Evolutionary conservation across 306 rosid genomes (phyloP).

Genomic region (Lathyrus aphaca): DNA sequence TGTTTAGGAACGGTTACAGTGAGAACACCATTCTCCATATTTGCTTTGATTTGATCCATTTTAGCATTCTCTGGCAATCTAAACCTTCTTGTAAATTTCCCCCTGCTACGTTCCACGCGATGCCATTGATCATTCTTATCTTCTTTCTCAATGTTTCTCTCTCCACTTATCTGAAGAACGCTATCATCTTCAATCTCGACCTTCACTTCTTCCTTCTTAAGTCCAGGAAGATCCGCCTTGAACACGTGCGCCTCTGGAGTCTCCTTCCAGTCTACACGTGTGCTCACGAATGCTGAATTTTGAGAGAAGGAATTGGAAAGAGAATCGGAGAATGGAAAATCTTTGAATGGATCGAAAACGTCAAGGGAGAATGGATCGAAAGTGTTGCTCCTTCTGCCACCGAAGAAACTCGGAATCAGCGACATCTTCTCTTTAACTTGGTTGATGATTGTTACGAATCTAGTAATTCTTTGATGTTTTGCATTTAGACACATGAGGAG

Average conservation of each 20-base stretch:
- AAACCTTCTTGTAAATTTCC: too few relatives aligned
- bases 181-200: not conserved
- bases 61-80: not conserved
- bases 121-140: not conserved
- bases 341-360: not conserved
- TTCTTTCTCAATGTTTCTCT: not conserved
- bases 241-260: not conserved
- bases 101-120: not conserved
- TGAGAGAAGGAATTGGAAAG: not conserved
- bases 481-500: too few relatives aligned
- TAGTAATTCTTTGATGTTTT: too few relatives aligned
- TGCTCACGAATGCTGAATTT: not conserved
- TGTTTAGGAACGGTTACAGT: not conserved
- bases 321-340: not conserved
- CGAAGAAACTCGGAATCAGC: not conserved
- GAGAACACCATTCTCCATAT: not conserved
- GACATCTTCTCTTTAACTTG: not conserved
- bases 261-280: conserved; percentile 4
- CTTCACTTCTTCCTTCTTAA: not conserved
- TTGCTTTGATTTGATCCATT: not conserved
- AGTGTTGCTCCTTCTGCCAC: not conserved
- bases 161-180: conserved; percentile 1
- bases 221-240: not conserved
- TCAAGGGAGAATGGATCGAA: not conserved
- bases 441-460: too few relatives aligned